Base-by-base conservation (phyloP, 768 basidiomycete genomes). In the Artomyces pyxidatus region DNA sequence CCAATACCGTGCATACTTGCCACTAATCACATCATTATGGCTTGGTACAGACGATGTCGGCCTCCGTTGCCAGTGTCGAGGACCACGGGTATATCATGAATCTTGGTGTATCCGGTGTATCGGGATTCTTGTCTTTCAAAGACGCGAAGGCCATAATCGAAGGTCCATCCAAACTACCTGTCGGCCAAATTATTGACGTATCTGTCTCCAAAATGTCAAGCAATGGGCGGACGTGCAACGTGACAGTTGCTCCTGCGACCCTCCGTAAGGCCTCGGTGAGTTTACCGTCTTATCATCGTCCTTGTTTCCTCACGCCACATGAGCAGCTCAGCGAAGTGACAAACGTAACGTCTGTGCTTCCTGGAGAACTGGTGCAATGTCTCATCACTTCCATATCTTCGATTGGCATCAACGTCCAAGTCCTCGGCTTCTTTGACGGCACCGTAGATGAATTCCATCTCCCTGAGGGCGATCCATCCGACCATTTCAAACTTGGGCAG, bases 1-100 rank as follows among this genome's bases (percentile, higher is more conserved):
- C 27, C 45, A 22, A 48, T 39, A 25, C 47, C 12, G 9, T 30
- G 9, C 14, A 12, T 37, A 23, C 61, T 35, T n/a, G n/a, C 48
- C 46, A 37, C 14, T 22, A 26, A 43, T 39, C 29, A 32, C 30
- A 26, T 9, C 45, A 17, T 43, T 42, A 40, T 9, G 23, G 16
- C 25, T n/a, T 25, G 28, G 45, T 47, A 49, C 12, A 94, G 91
- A 81, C 81, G 19, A 60, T 96, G 39, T 77, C 83, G 0, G 88
- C 81, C 11, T 78, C 83, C 28, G 74, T 95, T 43, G 83, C 82
- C 66, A 89, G 85, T 58, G 70, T 88, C 16, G 96, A 99, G 68
- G 96, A 98, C 60, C 90, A 96, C 63, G 94, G 96, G 1, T 97
- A 95, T 68, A 78, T 85, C 48, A 72, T 99, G 7, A 89, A 93